phyloP scores from a whole-genome alignment of 2,329 filamentous ascomycete species.

The Pseudogymnoascus sp. region DNA sequence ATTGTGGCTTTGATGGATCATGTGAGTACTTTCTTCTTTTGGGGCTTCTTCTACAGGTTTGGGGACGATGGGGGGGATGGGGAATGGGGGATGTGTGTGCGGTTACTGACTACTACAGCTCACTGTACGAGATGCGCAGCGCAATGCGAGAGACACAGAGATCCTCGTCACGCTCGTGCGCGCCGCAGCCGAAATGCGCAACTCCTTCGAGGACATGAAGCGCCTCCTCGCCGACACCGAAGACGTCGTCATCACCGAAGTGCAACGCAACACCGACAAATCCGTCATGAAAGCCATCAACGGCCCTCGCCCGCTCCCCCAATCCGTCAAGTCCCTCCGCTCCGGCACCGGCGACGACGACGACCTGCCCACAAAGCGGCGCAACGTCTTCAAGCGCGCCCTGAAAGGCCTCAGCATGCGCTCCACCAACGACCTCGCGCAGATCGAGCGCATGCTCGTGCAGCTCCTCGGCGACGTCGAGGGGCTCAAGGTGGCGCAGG shows the following conservation, averaged over 20 bases:
- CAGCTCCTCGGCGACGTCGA: slow-evolving; percentile 90
- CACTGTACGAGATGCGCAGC: slow-evolving; percentile 91
- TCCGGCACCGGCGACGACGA: slow-evolving; percentile 48
- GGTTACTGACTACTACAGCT: slow-evolving; percentile 40
- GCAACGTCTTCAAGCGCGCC: slow-evolving; percentile 90
- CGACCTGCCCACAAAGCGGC: slow-evolving; percentile 64
- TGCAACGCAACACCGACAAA: slow-evolving; percentile 81
- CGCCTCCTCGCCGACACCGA: slow-evolving; percentile 85
- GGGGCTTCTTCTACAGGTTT: slow-evolving; percentile 15
- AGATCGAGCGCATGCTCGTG: slow-evolving; percentile 87
- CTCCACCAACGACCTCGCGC: slow-evolving; percentile 76
- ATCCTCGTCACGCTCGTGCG: slow-evolving; percentile 91
- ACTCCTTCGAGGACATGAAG: slow-evolving; percentile 92
- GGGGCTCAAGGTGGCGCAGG: slow-evolving; percentile 56
- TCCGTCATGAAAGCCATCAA: slow-evolving; percentile 74
- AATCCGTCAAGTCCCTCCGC: slow-evolving; percentile 36
- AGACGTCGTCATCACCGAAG: slow-evolving; percentile 75
- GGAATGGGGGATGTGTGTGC: not conserved
- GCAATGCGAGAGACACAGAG: slow-evolving; percentile 92
- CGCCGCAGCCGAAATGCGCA: slow-evolving; percentile 92
- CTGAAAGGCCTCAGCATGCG: slow-evolving; percentile 83
- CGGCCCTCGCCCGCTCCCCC: slow-evolving; percentile 77
- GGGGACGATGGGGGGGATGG: too few relatives aligned
- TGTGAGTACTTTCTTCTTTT: slow-evolving; percentile 37
- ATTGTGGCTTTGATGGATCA: slow-evolving; percentile 98